A percentile compares a stretch with the other conserved stretches of the same genome.
Conservation (phyloP, 805 yeast genomes). For the Candida pseudoglaebosa region DNA sequence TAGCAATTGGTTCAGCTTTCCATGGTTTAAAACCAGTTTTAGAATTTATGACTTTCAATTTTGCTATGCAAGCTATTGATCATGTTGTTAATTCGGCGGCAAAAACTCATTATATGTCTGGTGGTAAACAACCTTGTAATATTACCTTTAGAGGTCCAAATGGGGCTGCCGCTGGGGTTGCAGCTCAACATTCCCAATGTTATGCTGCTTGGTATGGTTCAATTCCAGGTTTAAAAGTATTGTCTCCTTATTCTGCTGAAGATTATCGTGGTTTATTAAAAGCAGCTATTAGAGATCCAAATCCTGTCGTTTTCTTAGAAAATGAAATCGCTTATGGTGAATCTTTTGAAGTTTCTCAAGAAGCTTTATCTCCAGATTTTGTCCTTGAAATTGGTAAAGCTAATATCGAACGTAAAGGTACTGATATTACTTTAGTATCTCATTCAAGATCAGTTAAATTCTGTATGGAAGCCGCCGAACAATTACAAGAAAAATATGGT, state of each 20-base stretch:
- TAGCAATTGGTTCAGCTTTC: slow-evolving; percentile 93
- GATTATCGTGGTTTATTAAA: slow-evolving; percentile 94
- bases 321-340: slow-evolving; percentile 95
- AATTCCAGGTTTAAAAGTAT: slow-evolving; percentile 95
- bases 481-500: slow-evolving; percentile 77
- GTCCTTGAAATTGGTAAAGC: slow-evolving; percentile 93
- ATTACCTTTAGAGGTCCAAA: slow-evolving; percentile 99
- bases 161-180: slow-evolving; percentile 99
- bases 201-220: slow-evolving; percentile 97
- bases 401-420: slow-evolving; percentile 89
- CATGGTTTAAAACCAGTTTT: slow-evolving; percentile 95
- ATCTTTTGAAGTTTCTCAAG: slow-evolving; percentile 83
- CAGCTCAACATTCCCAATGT: slow-evolving; percentile 98
- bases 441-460: slow-evolving; percentile 88
- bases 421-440: slow-evolving; percentile 83
- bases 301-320: slow-evolving; percentile 94
- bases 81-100: slow-evolving; percentile 98
- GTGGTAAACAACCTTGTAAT: slow-evolving; percentile 97
- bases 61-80: slow-evolving; percentile 99
- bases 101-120: slow-evolving; percentile 98
- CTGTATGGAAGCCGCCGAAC: slow-evolving; percentile 87
- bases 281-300: slow-evolving; percentile 98
- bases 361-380: slow-evolving; percentile 82
- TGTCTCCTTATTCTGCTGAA: slow-evolving; percentile 92
- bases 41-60: slow-evolving; percentile 99